Conservation (phyloP, 139 green algal genomes). For the Chlamydomonas incerta region DNA sequence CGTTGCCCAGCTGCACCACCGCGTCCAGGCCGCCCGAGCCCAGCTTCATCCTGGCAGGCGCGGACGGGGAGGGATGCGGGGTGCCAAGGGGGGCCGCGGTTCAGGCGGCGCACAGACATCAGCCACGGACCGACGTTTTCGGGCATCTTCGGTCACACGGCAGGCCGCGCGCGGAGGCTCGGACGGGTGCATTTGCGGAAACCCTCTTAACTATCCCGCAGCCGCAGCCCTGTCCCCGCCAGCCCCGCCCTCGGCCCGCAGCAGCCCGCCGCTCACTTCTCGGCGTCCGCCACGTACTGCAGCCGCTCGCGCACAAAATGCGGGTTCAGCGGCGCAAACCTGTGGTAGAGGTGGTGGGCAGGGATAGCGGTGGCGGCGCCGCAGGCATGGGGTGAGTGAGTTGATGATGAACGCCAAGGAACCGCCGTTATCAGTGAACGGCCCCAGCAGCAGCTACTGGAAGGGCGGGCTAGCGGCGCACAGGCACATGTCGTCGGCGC, state of each 20-base stretch:
- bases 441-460: no score
- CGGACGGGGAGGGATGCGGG: background rate
- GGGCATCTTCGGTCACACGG: no score
- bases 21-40: constrained; percentile 83
- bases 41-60: constrained; percentile 60
- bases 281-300: constrained; percentile 79
- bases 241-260: background rate
- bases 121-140: no score
- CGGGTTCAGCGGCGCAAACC: constrained; percentile 90
- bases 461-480: no score
- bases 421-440: no score
- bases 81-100: background rate
- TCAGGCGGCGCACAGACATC: background rate
- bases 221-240: background rate
- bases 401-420: no score
- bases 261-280: constrained; percentile 64
- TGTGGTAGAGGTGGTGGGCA: constrained; percentile 59
- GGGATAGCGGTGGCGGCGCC: background rate
- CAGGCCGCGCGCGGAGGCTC: no score
- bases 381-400: background rate
- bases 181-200: no score
- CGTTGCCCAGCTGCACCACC: constrained; percentile 82
- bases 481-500: no score
- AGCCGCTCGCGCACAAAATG: constrained; percentile 81
- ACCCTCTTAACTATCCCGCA: no score